Conservation (phyloP, 495 filamentous ascomycete genomes). For the Daldinia concentrica region DNA sequence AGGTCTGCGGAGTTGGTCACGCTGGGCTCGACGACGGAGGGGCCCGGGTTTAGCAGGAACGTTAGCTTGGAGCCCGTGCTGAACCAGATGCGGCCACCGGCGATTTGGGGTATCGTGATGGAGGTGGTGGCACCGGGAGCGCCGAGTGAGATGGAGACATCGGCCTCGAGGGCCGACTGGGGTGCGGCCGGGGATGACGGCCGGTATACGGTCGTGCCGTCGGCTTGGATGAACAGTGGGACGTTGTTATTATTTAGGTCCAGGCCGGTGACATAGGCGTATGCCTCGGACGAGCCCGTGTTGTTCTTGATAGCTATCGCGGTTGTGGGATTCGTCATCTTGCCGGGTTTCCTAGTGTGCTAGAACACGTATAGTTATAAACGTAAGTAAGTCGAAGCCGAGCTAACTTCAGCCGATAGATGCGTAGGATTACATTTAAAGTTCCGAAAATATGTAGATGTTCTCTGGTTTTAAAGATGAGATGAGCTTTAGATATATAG, state of each 20-base stretch:
- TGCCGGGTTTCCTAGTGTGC: conserved; percentile 9
- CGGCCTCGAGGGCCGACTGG: conserved; percentile 53
- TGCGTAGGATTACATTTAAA: conserved; percentile 1
- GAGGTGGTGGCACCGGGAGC: conserved; percentile 64
- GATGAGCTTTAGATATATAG: neutral
- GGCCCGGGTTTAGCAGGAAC: conserved; percentile 75
- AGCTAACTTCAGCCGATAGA: conserved; percentile 6
- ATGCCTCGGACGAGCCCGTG: conserved; percentile 67
- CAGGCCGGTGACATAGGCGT: conserved; percentile 75
- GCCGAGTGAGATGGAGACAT: conserved; percentile 72
- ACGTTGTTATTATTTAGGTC: conserved; percentile 68
- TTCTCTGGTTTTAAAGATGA: neutral
- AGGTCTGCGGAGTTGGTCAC: conserved; percentile 71
- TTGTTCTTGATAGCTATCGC: conserved; percentile 70
- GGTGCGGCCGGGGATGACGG: conserved; percentile 43
- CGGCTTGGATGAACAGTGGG: conserved; percentile 68
- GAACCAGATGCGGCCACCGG: conserved; percentile 77
- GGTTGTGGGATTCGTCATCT: conserved; percentile 58
- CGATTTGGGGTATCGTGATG: conserved; percentile 72
- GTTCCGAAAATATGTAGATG: neutral
- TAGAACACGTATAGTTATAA: neutral
- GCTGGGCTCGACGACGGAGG: conserved; percentile 75
- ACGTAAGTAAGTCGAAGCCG: conserved; percentile 1
- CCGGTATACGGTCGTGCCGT: conserved; percentile 55
- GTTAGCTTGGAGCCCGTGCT: conserved; percentile 63